Conservation (phyloP, 371 early-diverging fungal species). For the Mucor plumbeus region DNA sequence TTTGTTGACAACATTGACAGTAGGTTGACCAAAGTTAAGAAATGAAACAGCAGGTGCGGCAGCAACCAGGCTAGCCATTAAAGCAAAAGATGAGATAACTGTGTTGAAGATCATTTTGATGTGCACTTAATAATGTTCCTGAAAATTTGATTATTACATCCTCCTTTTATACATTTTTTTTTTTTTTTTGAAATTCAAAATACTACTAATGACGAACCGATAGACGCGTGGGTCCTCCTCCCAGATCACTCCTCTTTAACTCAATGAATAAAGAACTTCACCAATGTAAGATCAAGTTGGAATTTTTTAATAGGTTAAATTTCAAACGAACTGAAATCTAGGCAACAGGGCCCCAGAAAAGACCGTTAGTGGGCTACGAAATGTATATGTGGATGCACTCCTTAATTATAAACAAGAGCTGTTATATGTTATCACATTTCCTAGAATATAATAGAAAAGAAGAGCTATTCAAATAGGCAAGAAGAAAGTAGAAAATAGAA, state of each 20-base stretch:
- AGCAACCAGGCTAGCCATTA: constrained; percentile 9
- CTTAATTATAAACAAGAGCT: background rate
- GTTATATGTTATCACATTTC: too few species aligned
- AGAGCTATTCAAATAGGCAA: background rate
- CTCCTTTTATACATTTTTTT: background rate
- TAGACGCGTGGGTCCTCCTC: background rate
- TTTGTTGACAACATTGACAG: constrained; percentile 25
- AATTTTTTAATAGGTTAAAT: constrained; percentile 22
- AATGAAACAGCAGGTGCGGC: constrained; percentile 17
- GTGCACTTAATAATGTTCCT: background rate
- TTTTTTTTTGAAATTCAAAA: constrained; percentile 7
- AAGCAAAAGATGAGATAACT: constrained; percentile 8
- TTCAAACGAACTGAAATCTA: constrained; percentile 10
- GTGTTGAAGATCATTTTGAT: constrained; percentile 8
- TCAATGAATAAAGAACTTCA: constrained; percentile 13
- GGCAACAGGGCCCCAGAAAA: background rate
- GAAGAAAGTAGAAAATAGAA: background rate
- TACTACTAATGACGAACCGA: background rate
- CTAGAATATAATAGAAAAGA: background rate
- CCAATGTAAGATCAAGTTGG: constrained; percentile 4
- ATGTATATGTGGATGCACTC: background rate
- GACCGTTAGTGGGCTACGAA: background rate
- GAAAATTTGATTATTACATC: background rate
- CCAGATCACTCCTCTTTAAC: background rate
- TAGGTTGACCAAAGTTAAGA: constrained; percentile 10